Evolutionary conservation across 129 eudicot species (phyloP), one percentile per base, ranked within the genome.

Genomic region (Escallonia rubra): DNA sequence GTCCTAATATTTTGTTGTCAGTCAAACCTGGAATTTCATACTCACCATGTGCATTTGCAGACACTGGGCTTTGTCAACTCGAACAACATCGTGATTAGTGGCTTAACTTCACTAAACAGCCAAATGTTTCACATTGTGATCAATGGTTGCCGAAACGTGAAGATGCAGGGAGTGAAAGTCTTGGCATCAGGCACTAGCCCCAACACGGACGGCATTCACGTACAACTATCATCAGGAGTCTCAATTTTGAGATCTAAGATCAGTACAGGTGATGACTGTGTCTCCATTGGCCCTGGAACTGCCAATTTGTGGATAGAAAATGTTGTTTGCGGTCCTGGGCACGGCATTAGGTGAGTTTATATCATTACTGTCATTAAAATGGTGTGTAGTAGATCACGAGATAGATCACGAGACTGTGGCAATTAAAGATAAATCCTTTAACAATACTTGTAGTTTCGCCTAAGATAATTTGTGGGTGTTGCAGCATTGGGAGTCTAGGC

Each of bases 191-290:
- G 77, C n/a, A 69, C 75, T 50, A 90, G 95, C 66, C 95, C 92
- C 0, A 90, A 87, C 64, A 87, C 97, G 0, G 95, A 90, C 52
- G 95, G 97, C 9, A 85, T 87, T 42, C 97, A 91, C 65, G 71
- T 91, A 3, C 82, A 76, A 52, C 51, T 63, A 7, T 91, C 97
- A 12, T 76, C 87, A 1, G 76, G 60, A 6, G 88, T 91, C 50
- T 60, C 81, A 4, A 77, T 91, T 6, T 14, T 71, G 15, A 76
- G 81, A 77, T 76, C 96, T 3, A 79, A 72, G 43, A 81, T 91
- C 23, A 63, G 83, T 47, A 81, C 97, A 2, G 96, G 97, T 0
- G 96, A 91, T 16, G 97, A 85, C 51, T 91, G 97, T 59, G 78
- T 91, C 13, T 91, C 97, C 0, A 74, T 91, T 0, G 90, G 97